Percentiles rank a stretch among this genome's conserved stretches.
Evolutionary conservation across 2,329 filamentous ascomycete genomes (phyloP).

Genomic region (Penicillium palitans): DNA sequence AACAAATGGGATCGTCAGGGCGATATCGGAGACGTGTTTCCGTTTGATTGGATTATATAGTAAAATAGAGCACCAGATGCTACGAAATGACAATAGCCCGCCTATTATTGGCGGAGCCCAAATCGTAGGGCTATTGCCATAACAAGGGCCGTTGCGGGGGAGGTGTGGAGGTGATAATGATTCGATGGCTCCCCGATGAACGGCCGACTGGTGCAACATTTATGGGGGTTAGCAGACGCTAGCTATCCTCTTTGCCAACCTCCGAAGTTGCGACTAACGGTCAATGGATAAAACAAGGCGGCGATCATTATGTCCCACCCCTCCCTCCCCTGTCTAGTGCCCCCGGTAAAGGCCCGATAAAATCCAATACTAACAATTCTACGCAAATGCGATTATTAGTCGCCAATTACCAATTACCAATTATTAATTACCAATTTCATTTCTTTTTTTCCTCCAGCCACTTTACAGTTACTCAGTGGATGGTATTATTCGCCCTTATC

Average conservation of each 20-base stretch:
- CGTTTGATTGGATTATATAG: background rate
- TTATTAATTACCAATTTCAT: background rate
- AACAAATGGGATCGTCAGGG: background rate
- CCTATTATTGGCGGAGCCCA: background rate
- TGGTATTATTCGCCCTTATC: background rate
- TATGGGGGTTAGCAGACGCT: background rate
- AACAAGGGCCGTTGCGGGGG: no score
- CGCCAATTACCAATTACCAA: background rate
- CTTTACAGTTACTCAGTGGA: background rate
- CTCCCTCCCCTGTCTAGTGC: background rate
- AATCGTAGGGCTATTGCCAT: background rate
- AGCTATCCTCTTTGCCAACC: background rate
- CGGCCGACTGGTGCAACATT: background rate
- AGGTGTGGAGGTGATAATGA: background rate
- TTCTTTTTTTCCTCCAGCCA: background rate
- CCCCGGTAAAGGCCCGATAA: background rate
- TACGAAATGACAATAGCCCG: background rate
- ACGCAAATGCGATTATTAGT: background rate
- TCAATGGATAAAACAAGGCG: background rate
- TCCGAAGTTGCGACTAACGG: background rate
- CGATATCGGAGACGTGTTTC: background rate
- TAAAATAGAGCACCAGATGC: background rate
- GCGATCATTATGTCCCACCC: background rate
- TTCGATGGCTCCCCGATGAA: background rate
- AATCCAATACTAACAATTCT: no score